phyloP scores from a whole-genome alignment of 73 alveolate species.

The Paramecium tetraurelia region DNA sequence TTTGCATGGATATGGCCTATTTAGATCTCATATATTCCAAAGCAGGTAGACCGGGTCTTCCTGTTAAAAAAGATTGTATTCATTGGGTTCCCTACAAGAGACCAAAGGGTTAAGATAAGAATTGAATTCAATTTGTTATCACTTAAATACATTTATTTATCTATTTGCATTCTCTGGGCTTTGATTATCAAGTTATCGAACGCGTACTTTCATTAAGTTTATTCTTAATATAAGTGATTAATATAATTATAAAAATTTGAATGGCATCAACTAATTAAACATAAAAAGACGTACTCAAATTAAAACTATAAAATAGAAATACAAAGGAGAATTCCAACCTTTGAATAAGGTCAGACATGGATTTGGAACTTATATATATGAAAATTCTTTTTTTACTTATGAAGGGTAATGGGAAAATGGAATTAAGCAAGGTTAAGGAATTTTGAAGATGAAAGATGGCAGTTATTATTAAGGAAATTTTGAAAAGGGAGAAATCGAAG shows the following conservation, averaged over 20 bases:
- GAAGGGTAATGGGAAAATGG: slow-evolving; percentile 54
- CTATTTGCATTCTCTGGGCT: not conserved
- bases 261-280: not conserved
- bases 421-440: slow-evolving; percentile 44
- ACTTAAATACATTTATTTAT: not conserved
- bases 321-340: slow-evolving; percentile 31
- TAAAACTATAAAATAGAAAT: not conserved
- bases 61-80: slow-evolving; percentile 83
- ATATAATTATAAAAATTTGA: not conserved
- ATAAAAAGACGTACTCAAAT: not conserved
- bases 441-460: slow-evolving; percentile 51
- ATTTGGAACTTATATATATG: slow-evolving; percentile 20
- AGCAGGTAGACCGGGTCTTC: slow-evolving; percentile 94
- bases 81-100: slow-evolving; percentile 92
- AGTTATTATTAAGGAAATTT: slow-evolving; percentile 63
- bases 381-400: slow-evolving; percentile 39
- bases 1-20: slow-evolving; percentile 82
- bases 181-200: not conserved
- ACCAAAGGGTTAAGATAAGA: slow-evolving; percentile 11
- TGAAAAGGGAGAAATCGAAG: slow-evolving; percentile 53
- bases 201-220: not conserved
- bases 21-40: slow-evolving; percentile 77
- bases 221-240: not conserved
- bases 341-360: not conserved
- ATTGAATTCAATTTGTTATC: slow-evolving; percentile 47